A percentile compares a stretch with the other conserved stretches of the same genome.
phyloP scores from a whole-genome alignment of 192 early-diverging fungal genomes.

The Backusella tarrabulga region DNA sequence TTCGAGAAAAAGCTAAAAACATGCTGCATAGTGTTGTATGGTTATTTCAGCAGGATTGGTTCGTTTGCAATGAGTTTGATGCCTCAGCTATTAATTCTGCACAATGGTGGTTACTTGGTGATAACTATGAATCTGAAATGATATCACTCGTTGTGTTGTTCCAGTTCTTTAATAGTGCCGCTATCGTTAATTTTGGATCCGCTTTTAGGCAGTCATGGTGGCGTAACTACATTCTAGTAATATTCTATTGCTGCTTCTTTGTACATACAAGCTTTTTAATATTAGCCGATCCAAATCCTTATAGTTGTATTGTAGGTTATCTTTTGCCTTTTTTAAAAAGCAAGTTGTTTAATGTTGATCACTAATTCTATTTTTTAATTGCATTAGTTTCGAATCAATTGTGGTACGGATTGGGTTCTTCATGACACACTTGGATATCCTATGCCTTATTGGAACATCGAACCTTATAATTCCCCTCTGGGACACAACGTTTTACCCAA shows the following conservation, averaged over 20 bases:
- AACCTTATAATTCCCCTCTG: slow-evolving; percentile 55
- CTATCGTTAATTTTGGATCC: slow-evolving; percentile 68
- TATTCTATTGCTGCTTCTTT: slow-evolving; percentile 49
- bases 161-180: slow-evolving; percentile 72
- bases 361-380: background rate
- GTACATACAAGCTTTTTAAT: slow-evolving; percentile 47
- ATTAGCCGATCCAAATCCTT: slow-evolving; percentile 60
- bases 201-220: slow-evolving; percentile 62
- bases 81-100: slow-evolving; percentile 55
- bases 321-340: background rate
- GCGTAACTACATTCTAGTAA: slow-evolving; percentile 59
- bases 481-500: slow-evolving; percentile 76
- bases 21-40: slow-evolving; percentile 37
- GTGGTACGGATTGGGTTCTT: slow-evolving; percentile 50
- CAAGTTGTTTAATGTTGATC: background rate
- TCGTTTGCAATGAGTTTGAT: slow-evolving; percentile 82
- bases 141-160: slow-evolving; percentile 60
- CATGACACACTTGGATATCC: slow-evolving; percentile 33
- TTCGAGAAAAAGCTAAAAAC: background rate
- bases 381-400: slow-evolving; percentile 64
- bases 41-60: slow-evolving; percentile 71
- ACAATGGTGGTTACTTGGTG: slow-evolving; percentile 78
- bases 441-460: slow-evolving; percentile 41
- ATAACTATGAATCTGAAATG: slow-evolving; percentile 76
- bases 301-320: slow-evolving; percentile 24